A percentile compares a stretch with the other conserved stretches of the same genome.
Conservation (phyloP, 345 rosid genomes). For the Boechera retrofracta region DNA sequence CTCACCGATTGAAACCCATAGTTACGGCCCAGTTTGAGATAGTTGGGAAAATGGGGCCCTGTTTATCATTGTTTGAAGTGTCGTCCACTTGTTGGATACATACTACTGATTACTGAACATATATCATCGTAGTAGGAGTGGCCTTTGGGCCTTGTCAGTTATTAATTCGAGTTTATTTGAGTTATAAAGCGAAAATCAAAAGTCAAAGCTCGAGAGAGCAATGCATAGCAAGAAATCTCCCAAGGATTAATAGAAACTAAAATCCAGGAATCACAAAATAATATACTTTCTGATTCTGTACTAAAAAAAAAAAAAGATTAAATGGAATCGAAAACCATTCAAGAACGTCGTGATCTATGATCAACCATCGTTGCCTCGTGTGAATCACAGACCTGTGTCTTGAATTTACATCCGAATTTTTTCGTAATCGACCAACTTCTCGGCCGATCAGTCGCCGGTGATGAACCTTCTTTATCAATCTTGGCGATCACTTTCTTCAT, state of each 20-base stretch:
- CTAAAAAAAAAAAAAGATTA: not conserved
- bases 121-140: not conserved
- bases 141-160: constrained; percentile 20
- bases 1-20: not conserved
- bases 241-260: constrained; percentile 2
- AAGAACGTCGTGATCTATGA: constrained; percentile 47
- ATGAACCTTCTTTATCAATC: constrained; percentile 60
- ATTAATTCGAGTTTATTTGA: not conserved
- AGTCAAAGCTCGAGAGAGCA: not conserved
- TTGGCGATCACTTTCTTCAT: constrained; percentile 88
- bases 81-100: too few relatives aligned
- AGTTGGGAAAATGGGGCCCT: not conserved
- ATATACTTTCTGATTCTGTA: constrained; percentile 29
- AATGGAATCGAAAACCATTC: not conserved
- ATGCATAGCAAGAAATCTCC: not conserved
- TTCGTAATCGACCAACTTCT: constrained; percentile 57
- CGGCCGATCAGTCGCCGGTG: constrained; percentile 46
- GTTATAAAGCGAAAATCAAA: not conserved
- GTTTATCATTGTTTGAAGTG: too few relatives aligned
- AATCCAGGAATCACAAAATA: constrained; percentile 31
- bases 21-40: not conserved
- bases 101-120: too few relatives aligned
- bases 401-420: constrained; percentile 88
- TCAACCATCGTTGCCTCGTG: constrained; percentile 73
- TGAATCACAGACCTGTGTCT: constrained; percentile 93